phyloP scores from a whole-genome alignment of 2,329 filamentous ascomycete genomes.

The Ceratocystis cacaofunesta region DNA sequence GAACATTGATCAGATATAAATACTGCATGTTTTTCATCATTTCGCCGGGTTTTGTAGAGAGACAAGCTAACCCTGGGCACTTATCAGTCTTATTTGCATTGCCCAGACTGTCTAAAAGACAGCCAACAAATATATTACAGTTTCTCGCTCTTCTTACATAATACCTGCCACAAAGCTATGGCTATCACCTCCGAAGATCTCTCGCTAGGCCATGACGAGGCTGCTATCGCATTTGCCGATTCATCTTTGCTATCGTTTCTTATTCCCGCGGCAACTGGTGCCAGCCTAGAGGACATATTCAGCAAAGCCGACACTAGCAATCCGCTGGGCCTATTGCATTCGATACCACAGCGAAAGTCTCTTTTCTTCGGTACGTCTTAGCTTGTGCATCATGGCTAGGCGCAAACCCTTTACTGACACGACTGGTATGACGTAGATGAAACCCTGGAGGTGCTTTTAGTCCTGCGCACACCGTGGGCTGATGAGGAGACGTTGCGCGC shows the following conservation, averaged over 20 bases:
- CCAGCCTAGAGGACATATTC: constrained; percentile 39
- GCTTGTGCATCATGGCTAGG: not conserved
- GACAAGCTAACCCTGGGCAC: too few relatives aligned
- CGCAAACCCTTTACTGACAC: not conserved
- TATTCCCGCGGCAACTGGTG: constrained; percentile 40
- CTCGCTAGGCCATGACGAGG: constrained; percentile 19
- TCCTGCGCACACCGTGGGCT: constrained; percentile 48
- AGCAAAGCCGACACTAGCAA: constrained; percentile 26
- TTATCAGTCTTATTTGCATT: too few relatives aligned
- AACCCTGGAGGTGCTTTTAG: constrained; percentile 51
- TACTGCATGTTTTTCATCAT: too few relatives aligned
- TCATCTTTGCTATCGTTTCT: constrained; percentile 46
- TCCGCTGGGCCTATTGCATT: constrained; percentile 36
- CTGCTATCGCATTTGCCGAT: constrained; percentile 36
- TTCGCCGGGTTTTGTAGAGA: too few relatives aligned
- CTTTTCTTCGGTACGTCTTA: constrained; percentile 54
- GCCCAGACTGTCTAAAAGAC: not conserved
- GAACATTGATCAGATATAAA: too few relatives aligned
- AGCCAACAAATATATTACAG: not conserved
- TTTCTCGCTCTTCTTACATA: not conserved
- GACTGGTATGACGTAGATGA: constrained; percentile 45
- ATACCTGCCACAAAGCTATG: constrained; percentile 18
- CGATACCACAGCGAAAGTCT: constrained; percentile 45
- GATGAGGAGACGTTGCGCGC: constrained; percentile 42
- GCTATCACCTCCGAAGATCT: constrained; percentile 23